Conservation (phyloP, 495 filamentous ascomycete genomes). For the Staphylotrichum tortipilum region DNA sequence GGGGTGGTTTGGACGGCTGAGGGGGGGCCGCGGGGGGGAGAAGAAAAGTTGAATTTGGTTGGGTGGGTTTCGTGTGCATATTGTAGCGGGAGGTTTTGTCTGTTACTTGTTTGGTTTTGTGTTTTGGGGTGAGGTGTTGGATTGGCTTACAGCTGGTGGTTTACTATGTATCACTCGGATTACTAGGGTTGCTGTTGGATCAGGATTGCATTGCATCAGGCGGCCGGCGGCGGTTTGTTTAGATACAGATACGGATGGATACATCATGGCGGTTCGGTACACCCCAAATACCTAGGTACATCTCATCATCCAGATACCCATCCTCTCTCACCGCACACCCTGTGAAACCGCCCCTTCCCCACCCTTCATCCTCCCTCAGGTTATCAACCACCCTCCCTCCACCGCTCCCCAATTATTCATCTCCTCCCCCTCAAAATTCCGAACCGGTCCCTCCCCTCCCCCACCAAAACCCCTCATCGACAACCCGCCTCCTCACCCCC, state of each 20-base stretch:
- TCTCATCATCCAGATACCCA: no score
- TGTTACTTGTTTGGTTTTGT: background rate
- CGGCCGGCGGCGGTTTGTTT: background rate
- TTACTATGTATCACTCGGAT: no score
- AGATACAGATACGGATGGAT: no score
- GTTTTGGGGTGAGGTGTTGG: background rate
- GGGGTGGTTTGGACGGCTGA: slow-evolving; percentile 7
- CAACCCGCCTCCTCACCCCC: background rate
- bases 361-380: background rate
- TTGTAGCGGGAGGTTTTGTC: background rate
- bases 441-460: background rate
- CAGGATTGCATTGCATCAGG: no score
- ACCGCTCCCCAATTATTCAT: background rate
- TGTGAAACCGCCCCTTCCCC: background rate
- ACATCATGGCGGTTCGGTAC: background rate
- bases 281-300: no score
- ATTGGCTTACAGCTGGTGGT: no score
- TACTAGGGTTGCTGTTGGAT: no score
- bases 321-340: no score
- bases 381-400: background rate
- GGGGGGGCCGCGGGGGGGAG: background rate
- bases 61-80: background rate
- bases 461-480: background rate
- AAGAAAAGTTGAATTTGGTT: background rate
- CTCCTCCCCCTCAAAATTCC: background rate